Evolutionary conservation across 257 asterid genomes (phyloP), one percentile per base, ranked within the genome.

Genomic region (Solanum gracilifrons): DNA sequence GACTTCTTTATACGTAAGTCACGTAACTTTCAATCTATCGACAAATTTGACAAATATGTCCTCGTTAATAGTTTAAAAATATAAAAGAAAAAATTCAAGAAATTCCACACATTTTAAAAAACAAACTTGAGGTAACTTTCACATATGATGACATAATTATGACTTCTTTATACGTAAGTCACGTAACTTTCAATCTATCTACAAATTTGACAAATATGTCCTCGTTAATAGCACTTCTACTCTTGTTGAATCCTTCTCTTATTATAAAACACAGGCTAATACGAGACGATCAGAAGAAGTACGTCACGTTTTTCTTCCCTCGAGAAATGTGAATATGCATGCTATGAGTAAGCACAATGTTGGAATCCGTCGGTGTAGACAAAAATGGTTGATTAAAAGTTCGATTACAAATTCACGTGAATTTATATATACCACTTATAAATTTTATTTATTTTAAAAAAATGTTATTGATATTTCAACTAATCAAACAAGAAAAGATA

Each of bases 271-370:
- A 48, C 60, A 2, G 9, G 23, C 9, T 51, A 51, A 51, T 6
- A 16, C 23, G 4, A 51, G 23, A 51, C 3, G 23, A 18, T 51
- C 62, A 18, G 9, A 51, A 18, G 0, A 18, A 16, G 4, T 55
- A 2, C 1, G 0, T 0, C n/a, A 55, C 4, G 1, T 18, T 51
- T 15, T 48, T 41, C 5, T 51, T 18, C 0, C n/a, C 4, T 6
- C 10, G 0, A 55, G 3, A 55, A 55, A 6, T 6, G 2, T 55
- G 1, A 55, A 3, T 39, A 39, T 6, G 21, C 10, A 0, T 55
- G 23, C 23, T 55, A 55, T 6, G 4, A 55, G 62, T 55, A 51
- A 51, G 16, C 60, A 51, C 62, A 7, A 51, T 51, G 9, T 6
- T 2, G 3, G 3, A 51, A 16, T 16, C 20, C 62, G 3, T 51